Percentiles rank a stretch among this genome's conserved stretches.
Conservation (phyloP, 108 stramenopile species). For the Poteriospumella lacustris region DNA sequence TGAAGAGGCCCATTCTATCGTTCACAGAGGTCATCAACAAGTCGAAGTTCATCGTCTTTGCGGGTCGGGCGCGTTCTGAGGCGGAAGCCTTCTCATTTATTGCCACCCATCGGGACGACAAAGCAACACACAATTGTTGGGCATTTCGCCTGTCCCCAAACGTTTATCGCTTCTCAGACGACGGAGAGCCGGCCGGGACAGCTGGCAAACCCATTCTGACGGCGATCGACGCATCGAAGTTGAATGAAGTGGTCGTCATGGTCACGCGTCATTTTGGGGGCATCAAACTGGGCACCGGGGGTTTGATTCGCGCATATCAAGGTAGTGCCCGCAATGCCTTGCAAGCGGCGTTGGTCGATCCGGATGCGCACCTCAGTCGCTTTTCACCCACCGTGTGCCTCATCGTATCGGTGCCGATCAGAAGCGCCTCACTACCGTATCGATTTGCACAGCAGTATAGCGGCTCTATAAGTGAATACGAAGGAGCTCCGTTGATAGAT, state of each 20-base stretch:
- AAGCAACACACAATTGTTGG: constrained; percentile 52
- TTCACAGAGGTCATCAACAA: constrained; percentile 31
- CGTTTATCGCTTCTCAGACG: constrained; percentile 43
- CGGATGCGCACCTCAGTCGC: too few species aligned
- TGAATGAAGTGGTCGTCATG: constrained; percentile 43
- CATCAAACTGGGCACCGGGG: constrained; percentile 49
- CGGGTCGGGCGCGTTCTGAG: constrained; percentile 32
- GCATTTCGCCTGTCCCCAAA: constrained; percentile 36
- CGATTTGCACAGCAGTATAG: too few species aligned
- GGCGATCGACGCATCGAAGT: constrained; percentile 44
- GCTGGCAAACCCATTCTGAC: constrained; percentile 50
- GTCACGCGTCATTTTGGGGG: constrained; percentile 51
- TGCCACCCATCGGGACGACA: constrained; percentile 27
- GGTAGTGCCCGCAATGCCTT: constrained; percentile 35
- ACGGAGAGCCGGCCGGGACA: constrained; percentile 52
- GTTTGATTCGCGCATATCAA: constrained; percentile 46
- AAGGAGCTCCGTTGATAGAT: too few species aligned
- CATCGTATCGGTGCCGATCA: too few species aligned
- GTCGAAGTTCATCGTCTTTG: constrained; percentile 40
- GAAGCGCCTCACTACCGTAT: too few species aligned
- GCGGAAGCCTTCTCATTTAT: constrained; percentile 39
- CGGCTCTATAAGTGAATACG: too few species aligned
- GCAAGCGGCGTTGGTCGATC: too few species aligned
- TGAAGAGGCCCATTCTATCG: too few species aligned
- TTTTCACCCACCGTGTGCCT: too few species aligned